phyloP scores from a whole-genome alignment of 345 rosid genomes.

The Conringia planisiliqua region DNA sequence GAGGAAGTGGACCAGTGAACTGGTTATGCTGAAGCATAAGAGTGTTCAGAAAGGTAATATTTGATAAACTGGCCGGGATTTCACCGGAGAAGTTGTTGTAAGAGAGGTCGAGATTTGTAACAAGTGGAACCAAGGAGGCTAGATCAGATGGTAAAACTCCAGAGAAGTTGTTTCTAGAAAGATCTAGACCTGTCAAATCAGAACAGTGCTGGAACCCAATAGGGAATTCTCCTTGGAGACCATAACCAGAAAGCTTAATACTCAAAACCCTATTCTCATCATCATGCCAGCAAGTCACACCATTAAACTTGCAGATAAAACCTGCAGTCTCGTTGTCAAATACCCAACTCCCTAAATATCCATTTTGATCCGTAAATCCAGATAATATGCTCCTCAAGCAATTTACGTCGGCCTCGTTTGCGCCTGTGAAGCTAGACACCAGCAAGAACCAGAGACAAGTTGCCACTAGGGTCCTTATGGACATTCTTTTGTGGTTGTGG shows the following conservation, averaged over 20 bases:
- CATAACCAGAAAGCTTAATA: slow-evolving; percentile 56
- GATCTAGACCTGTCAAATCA: slow-evolving; percentile 52
- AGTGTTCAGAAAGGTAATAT: slow-evolving; percentile 44
- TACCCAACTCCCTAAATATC: slow-evolving; percentile 48
- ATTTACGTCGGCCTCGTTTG: slow-evolving; percentile 37
- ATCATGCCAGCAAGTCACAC: slow-evolving; percentile 83
- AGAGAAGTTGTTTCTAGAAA: slow-evolving; percentile 56
- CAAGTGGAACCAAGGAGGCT: neutral
- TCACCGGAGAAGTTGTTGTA: slow-evolving; percentile 54
- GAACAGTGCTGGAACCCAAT: slow-evolving; percentile 41
- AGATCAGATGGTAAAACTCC: slow-evolving; percentile 53
- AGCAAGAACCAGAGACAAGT: slow-evolving; percentile 42
- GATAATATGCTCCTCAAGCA: slow-evolving; percentile 38
- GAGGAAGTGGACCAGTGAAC: slow-evolving; percentile 56
- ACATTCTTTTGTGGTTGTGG: neutral
- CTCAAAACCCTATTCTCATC: slow-evolving; percentile 70
- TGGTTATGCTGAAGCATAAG: slow-evolving; percentile 64
- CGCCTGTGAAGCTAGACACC: slow-evolving; percentile 27
- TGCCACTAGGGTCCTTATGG: neutral
- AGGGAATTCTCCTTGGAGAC: slow-evolving; percentile 68
- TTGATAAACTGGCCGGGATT: slow-evolving; percentile 41
- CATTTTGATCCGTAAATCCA: slow-evolving; percentile 16
- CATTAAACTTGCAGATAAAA: slow-evolving; percentile 57
- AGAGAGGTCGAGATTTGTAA: slow-evolving; percentile 57
- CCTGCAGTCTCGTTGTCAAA: slow-evolving; percentile 54